Evolutionary conservation across 805 yeast species (phyloP).

Genomic region (Monosporozyma siamensis): DNA sequence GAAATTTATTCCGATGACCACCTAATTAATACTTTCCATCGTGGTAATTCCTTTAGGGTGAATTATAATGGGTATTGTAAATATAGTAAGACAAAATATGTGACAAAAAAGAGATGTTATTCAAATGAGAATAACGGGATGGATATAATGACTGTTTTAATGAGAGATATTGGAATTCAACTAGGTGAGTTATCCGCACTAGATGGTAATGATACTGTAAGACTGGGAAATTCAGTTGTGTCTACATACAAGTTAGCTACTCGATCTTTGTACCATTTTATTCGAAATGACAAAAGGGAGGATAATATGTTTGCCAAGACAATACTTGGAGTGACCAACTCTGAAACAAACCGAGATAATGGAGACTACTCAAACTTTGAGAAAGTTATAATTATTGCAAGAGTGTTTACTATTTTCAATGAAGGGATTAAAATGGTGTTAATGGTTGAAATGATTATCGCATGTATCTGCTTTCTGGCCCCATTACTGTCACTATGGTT

Average conservation of each 20-base stretch:
- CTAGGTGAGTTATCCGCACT: constrained; percentile 17
- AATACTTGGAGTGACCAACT: constrained; percentile 5
- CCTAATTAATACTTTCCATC: constrained; percentile 20
- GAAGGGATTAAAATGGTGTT: not conserved
- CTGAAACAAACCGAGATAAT: not conserved
- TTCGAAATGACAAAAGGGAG: constrained; percentile 11
- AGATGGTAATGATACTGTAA: constrained; percentile 12
- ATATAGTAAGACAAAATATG: constrained; percentile 4
- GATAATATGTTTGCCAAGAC: constrained; percentile 14
- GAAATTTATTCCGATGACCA: constrained; percentile 21
- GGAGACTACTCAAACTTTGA: not conserved
- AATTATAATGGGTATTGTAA: constrained; percentile 27
- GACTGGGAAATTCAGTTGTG: constrained; percentile 21
- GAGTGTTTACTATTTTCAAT: constrained; percentile 11
- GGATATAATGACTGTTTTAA: constrained; percentile 21
- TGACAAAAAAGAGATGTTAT: constrained; percentile 13
- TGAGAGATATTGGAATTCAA: constrained; percentile 26
- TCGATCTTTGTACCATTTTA: constrained; percentile 13
- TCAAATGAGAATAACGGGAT: constrained; percentile 16
- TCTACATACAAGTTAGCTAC: constrained; percentile 19
- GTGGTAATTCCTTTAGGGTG: constrained; percentile 15
- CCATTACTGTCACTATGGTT: not conserved
- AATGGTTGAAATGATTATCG: constrained; percentile 3
- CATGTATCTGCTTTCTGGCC: not conserved
- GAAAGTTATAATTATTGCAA: constrained; percentile 12